Base-by-base conservation (phyloP, 2,329 filamentous ascomycete species). In the Nannizziopsis barbatae region DNA sequence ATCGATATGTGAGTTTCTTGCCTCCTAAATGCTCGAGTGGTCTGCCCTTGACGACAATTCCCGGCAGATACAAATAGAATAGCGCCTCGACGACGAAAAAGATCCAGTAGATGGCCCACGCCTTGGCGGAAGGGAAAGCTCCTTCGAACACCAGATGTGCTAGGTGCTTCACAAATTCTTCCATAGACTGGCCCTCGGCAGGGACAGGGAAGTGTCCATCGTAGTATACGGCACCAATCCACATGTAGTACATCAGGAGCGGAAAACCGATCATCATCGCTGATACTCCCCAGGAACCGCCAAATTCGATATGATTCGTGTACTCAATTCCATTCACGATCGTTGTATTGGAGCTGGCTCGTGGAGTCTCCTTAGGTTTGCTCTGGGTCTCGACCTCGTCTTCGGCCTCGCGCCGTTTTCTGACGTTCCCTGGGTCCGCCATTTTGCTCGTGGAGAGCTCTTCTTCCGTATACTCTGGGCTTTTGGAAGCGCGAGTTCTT, bases 201-300 rank as follows among this genome's bases (percentile, higher is more conserved):
- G 80, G 84, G 38, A 71, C 69, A 12, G 92, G 92, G 45, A 93
- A 74, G 54, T 84, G 81, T 57, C 90, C 90, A 62, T 87, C 73
- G 70, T 95, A 98, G 71, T 90, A 95, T 43, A 83, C 89, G 31
- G 90, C 85, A 44, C 92, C 92, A 66, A 94, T 82, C 89, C 89
- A 96, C 89, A 98, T 95, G 71, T 95, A 96, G 77, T 86, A 95
- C 90, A 96, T 96, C 58, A 98, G 76, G 33, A 82, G 53, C n/a
- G 92, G 92, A 68, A 96, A 98, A 40, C 84, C 80, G 53, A 88
- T 75, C 87, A 96, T 96, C 79, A 95, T 88, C 56, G 77, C 72
- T 12, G 77, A 69, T 37, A 89, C 83, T 48, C 92, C 90, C n/a
- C 76, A 63, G 2, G 86, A 81, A 50, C 92, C 92, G 54, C 90